Percentiles rank a stretch among this genome's conserved stretches.
Conservation (phyloP, 768 basidiomycete genomes). For the Megacollybia marginata region DNA sequence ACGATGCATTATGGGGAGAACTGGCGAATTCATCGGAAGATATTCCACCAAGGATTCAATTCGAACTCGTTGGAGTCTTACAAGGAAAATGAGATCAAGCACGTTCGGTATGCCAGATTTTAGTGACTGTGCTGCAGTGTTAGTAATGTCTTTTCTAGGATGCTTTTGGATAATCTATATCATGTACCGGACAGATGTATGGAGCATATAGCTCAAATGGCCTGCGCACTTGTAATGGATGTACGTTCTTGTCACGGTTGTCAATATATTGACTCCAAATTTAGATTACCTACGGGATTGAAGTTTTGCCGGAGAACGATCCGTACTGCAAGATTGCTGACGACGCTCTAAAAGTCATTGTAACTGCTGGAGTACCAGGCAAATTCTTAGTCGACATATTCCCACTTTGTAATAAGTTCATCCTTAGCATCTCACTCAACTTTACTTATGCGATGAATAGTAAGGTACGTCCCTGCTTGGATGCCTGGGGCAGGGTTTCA, state of each 20-base stretch:
- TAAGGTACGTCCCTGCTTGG: slow-evolving; percentile 27
- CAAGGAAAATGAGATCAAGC: no score
- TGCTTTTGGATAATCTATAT: no score
- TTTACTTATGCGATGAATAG: slow-evolving; percentile 5
- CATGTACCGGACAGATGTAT: no score
- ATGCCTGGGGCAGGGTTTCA: slow-evolving; percentile 28
- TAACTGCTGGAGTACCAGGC: slow-evolving; percentile 15
- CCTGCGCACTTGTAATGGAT: no score
- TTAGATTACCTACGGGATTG: slow-evolving; percentile 20
- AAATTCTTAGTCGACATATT: slow-evolving; percentile 15
- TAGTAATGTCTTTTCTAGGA: no score
- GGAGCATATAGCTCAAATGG: no score
- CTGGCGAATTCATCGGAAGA: slow-evolving; percentile 16
- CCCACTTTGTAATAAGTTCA: neutral
- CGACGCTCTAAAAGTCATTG: slow-evolving; percentile 15
- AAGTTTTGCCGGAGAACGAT: slow-evolving; percentile 19
- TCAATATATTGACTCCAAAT: no score
- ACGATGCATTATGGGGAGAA: slow-evolving; percentile 15
- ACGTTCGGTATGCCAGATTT: no score
- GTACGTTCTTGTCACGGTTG: no score
- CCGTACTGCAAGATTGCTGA: slow-evolving; percentile 19
- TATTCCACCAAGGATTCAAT: slow-evolving; percentile 18
- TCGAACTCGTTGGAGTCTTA: neutral
- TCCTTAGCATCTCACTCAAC: neutral
- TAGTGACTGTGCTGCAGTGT: no score